Percentiles rank a stretch among this genome's conserved stretches.
These are phyloP conservation scores for Ophiostoma quercus DNA, from an alignment of 2,329 filamentous ascomycete species.

Conservation along the genomic window DNA sequence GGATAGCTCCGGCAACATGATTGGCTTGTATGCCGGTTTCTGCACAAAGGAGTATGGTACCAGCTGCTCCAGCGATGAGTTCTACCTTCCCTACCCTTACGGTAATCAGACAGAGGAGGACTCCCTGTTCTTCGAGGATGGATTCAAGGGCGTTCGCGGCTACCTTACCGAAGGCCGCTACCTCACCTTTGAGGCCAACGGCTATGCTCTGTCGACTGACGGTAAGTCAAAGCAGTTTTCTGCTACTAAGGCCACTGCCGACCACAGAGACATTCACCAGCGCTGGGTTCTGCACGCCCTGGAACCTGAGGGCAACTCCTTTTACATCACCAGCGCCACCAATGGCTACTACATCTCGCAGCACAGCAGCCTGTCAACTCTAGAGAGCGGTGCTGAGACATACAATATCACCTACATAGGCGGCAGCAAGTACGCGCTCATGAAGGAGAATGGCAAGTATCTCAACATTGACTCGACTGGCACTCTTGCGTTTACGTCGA, in stretches of 20 bases:
- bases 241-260: constrained; percentile 31
- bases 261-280: constrained; percentile 41
- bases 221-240: constrained; percentile 24
- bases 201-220: constrained; percentile 40
- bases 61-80: constrained; percentile 26
- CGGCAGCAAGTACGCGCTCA: constrained; percentile 29
- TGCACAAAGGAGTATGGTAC: constrained; percentile 37
- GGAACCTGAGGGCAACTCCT: constrained; percentile 30
- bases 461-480: constrained; percentile 27
- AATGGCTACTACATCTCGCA: constrained; percentile 29
- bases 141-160: constrained; percentile 50
- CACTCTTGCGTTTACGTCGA: constrained; percentile 24
- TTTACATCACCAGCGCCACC: constrained; percentile 30
- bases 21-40: constrained; percentile 41
- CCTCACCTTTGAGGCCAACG: constrained; percentile 45
- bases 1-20: constrained; percentile 39
- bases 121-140: constrained; percentile 44
- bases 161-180: constrained; percentile 51
- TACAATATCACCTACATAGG: constrained; percentile 30
- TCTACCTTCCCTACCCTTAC: constrained; percentile 42
- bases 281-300: constrained; percentile 47
- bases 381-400: constrained; percentile 28
- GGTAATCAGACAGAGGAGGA: constrained; percentile 36
- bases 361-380: constrained; percentile 24
- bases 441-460: constrained; percentile 31